phyloP scores from a whole-genome alignment of 108 stramenopile genomes.

The Cyclotella cryptica region DNA sequence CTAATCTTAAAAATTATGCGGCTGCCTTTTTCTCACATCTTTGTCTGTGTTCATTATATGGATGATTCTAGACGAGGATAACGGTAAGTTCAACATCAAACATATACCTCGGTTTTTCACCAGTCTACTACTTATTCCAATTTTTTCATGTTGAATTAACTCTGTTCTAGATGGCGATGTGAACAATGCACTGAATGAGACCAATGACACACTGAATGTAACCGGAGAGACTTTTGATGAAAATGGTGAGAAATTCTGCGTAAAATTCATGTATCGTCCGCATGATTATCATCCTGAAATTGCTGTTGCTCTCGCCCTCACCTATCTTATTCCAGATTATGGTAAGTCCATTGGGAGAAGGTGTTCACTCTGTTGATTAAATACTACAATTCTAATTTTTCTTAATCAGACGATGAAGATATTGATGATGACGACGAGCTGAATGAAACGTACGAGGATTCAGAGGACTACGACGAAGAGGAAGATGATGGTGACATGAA shows the following conservation, averaged over 20 bases:
- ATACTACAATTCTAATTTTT: no score
- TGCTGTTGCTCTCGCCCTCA: background rate
- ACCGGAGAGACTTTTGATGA: background rate
- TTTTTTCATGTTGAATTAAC: no score
- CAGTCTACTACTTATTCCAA: no score
- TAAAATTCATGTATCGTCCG: background rate
- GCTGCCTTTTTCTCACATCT: no score
- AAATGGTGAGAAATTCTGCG: background rate
- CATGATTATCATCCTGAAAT: background rate
- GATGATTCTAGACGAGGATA: no score
- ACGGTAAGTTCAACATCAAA: no score
- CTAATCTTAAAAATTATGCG: no score
- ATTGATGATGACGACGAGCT: conserved; percentile 1
- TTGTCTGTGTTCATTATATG: no score
- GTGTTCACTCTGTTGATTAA: no score
- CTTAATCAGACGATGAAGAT: no score
- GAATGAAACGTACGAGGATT: conserved; percentile 20
- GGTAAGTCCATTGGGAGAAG: background rate
- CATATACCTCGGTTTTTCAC: no score
- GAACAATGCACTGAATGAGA: background rate
- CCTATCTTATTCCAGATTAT: background rate
- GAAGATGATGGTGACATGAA: conserved; percentile 5
- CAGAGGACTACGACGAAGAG: conserved; percentile 10
- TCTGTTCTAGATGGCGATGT: background rate
- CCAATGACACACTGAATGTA: conserved; percentile 8